Conservation (phyloP, 768 basidiomycete genomes). For the Hericium erinaceus region DNA sequence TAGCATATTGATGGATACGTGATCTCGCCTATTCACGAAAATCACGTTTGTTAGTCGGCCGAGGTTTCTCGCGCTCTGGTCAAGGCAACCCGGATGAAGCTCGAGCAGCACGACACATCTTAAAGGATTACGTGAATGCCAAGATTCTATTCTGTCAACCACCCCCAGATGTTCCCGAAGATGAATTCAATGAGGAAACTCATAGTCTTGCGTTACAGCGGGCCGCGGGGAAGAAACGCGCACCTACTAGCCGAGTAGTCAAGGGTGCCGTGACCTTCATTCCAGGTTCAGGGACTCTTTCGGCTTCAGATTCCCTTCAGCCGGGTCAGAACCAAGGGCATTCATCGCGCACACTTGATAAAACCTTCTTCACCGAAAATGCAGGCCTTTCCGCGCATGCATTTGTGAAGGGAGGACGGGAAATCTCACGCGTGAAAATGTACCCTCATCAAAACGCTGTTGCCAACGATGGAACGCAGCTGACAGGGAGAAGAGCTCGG, state of each 20-base stretch:
- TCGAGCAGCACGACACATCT: constrained; percentile 79
- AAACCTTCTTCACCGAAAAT: constrained; percentile 68
- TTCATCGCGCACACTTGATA: constrained; percentile 67
- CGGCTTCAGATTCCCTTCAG: constrained; percentile 4
- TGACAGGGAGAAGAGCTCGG: constrained; percentile 35
- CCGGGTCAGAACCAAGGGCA: constrained; percentile 20
- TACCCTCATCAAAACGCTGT: constrained; percentile 84
- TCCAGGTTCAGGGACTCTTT: constrained; percentile 14
- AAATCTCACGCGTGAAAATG: constrained; percentile 51
- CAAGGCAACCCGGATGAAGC: constrained; percentile 98
- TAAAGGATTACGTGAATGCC: constrained; percentile 97
- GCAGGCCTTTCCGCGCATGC: constrained; percentile 46
- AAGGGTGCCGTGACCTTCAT: constrained; percentile 83
- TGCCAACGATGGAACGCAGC: constrained; percentile 66
- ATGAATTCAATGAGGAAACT: constrained; percentile 67
- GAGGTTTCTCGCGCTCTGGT: constrained; percentile 87
- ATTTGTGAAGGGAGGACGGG: constrained; percentile 52
- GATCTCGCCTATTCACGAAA: not conserved
- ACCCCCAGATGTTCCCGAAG: constrained; percentile 61
- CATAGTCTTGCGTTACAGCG: constrained; percentile 51
- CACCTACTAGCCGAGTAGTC: constrained; percentile 77
- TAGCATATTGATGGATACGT: not conserved
- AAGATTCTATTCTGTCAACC: constrained; percentile 87
- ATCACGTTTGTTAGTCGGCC: constrained; percentile 52
- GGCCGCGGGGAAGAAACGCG: constrained; percentile 73